Percentiles rank a stretch among this genome's conserved stretches.
phyloP scores from a whole-genome alignment of 129 eudicot species.

The Centrapalus pauciflorus region DNA sequence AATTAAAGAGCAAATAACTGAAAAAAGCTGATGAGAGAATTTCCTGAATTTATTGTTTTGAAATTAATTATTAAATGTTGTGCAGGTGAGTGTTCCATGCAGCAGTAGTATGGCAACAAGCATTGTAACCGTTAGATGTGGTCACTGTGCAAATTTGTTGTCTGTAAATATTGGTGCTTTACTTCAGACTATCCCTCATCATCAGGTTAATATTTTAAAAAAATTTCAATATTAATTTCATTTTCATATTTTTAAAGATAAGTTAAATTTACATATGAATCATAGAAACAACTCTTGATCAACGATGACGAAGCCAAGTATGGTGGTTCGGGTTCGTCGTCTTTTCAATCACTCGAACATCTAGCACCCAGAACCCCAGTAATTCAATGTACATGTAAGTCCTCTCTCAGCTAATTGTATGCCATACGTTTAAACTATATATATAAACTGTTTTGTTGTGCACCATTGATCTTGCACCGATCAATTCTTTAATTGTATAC shows the following conservation, averaged over 20 bases:
- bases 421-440: no score
- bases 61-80: background rate
- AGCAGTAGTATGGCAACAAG: slow-evolving; percentile 35
- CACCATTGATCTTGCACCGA: no score
- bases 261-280: slow-evolving; percentile 9
- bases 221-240: background rate
- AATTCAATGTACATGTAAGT: slow-evolving; percentile 45
- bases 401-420: no score
- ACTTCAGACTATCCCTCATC: slow-evolving; percentile 41
- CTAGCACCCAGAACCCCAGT: slow-evolving; percentile 31
- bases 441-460: no score
- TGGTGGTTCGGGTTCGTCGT: slow-evolving; percentile 31
- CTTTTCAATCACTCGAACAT: slow-evolving; percentile 26
- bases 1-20: no score
- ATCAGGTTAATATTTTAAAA: background rate
- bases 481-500: no score
- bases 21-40: no score
- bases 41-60: no score
- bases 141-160: slow-evolving; percentile 67
- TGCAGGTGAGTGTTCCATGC: slow-evolving; percentile 78
- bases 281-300: slow-evolving; percentile 28
- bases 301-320: slow-evolving; percentile 17
- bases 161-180: slow-evolving; percentile 60
- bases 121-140: slow-evolving; percentile 74
- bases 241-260: background rate